A percentile compares a stretch with the other conserved stretches of the same genome.
Evolutionary conservation across 192 early-diverging fungal species (phyloP).

Genomic region (Backusella morwellensis): DNA sequence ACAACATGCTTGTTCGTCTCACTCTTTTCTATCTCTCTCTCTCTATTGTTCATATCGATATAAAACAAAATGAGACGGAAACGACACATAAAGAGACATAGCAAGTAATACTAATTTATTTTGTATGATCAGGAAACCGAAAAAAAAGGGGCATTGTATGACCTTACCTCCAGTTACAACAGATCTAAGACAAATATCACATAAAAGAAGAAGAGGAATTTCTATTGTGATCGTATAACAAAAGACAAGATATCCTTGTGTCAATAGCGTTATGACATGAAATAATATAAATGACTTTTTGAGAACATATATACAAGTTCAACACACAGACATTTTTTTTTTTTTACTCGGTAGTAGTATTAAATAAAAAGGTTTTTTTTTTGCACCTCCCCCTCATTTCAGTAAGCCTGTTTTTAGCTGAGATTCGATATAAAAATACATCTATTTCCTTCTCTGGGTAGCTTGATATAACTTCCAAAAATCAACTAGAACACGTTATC

Average conservation of each 20-base stretch:
- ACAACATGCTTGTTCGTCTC: too few relatives aligned
- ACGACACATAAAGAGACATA: background rate
- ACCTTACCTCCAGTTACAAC: background rate
- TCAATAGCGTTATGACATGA: background rate
- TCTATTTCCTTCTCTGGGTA: background rate
- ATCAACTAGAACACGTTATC: background rate
- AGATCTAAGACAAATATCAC: background rate
- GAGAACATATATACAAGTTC: background rate
- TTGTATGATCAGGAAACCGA: background rate
- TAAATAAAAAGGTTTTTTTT: background rate
- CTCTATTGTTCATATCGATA: too few relatives aligned
- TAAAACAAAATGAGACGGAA: too few relatives aligned
- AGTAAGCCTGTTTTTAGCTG: background rate
- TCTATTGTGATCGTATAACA: background rate
- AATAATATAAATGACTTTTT: background rate
- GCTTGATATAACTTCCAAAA: background rate
- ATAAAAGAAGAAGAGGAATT: background rate
- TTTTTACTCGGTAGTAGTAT: background rate
- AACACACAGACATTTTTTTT: background rate
- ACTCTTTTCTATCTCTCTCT: too few relatives aligned
- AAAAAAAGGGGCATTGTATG: background rate
- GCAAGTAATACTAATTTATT: background rate
- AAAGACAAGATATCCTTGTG: background rate
- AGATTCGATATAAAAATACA: background rate
- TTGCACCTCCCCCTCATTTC: background rate